Evolutionary conservation across 2,329 filamentous ascomycete genomes (phyloP), one percentile per base, ranked within the genome.

Genomic region (Colletotrichum agaves): DNA sequence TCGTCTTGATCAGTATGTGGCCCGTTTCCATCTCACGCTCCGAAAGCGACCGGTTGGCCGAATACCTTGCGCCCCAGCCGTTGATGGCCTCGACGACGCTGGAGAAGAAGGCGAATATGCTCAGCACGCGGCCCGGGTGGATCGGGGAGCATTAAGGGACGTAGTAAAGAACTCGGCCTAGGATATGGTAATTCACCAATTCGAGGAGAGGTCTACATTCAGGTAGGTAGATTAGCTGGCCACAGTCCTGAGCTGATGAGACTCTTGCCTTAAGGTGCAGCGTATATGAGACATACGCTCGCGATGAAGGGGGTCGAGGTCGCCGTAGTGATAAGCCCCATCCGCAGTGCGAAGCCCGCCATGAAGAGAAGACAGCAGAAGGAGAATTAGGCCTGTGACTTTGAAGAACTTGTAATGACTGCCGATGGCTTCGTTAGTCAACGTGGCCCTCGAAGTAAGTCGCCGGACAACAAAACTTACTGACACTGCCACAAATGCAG

Each of bases 111-210:
- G 79, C 81, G 68, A 86, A 86, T 1, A 79, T 83, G 5, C 79
- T 79, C 15, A 85, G 72, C 15, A 85, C 81, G 27, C 79, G 76
- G 21, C 79, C 78, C 0, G 84, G 82, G 43, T 83, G 78, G 35
- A 86, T 75, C 0, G 87, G 87, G 0, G 87, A 82, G 63, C 86
- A 81, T 73, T 89, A 87, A 0, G 88, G 88, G 3, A 88, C 80
- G 73, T 89, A 89, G 74, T 86, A 86, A 19, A 91, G 80, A 12
- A 88, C 80, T 4, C 87, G 83, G 2, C 85, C 85, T 23, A 91
- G 83, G 62, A 89, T 83, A 71, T 88, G 84, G 75, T 90, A 90
- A 73, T 90, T 89, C 62, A 86, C 83, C 3, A 88, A 80, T 59
- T 88, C 87, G 44, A 89, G 83, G 3, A 90, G 79, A 0, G 88